Conservation (phyloP, 2,329 filamentous ascomycete genomes). For the Neofusicoccum kwambonambiense region DNA sequence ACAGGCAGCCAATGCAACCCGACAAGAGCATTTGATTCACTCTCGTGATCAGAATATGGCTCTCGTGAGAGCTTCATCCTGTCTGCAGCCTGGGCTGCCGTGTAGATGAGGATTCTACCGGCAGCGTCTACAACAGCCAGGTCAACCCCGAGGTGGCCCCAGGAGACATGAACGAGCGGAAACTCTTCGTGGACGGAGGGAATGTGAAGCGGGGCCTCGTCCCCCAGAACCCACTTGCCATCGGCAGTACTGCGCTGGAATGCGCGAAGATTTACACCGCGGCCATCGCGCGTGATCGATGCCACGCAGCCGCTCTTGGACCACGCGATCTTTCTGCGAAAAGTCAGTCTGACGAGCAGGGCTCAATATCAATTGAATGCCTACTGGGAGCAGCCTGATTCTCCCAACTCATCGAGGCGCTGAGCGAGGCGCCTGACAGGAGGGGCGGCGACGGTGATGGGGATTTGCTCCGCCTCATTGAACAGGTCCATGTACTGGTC, state of each 20-base stretch:
- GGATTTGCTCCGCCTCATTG: constrained; percentile 54
- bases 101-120: constrained; percentile 74
- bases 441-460: constrained; percentile 54
- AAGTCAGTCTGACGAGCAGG: background rate
- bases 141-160: constrained; percentile 75
- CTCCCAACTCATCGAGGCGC: constrained; percentile 73
- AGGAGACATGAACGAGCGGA: constrained; percentile 75
- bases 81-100: constrained; percentile 71
- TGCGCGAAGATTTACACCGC: constrained; percentile 68
- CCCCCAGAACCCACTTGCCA: constrained; percentile 73
- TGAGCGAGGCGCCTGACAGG: constrained; percentile 67
- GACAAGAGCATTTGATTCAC: constrained; percentile 75
- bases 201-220: constrained; percentile 66
- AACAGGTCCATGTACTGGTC: constrained; percentile 54
- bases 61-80: constrained; percentile 62
- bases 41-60: constrained; percentile 65
- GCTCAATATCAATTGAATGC: constrained; percentile 26
- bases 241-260: constrained; percentile 67
- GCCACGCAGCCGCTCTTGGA: constrained; percentile 85
- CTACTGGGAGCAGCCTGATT: constrained; percentile 79
- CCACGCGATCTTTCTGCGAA: constrained; percentile 73
- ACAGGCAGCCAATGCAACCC: constrained; percentile 78
- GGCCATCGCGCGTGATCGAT: constrained; percentile 71
- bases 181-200: constrained; percentile 61
- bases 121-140: constrained; percentile 78